Base-by-base conservation (phyloP, 2,329 filamentous ascomycete genomes). In the Pyricularia pennisetigena region DNA sequence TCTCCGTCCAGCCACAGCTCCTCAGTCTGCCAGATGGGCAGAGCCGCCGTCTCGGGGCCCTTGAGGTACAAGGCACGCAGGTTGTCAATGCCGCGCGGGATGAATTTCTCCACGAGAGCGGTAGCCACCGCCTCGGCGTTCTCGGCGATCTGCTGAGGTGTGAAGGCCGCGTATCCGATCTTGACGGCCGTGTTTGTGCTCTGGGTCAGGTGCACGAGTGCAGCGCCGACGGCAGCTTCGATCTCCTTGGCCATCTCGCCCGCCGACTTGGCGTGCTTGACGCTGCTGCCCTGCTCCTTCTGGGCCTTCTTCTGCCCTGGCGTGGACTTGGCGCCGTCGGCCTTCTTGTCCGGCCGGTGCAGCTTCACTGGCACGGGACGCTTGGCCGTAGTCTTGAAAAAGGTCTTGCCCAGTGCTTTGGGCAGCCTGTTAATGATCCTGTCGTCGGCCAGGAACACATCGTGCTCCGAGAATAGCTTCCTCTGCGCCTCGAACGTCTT, bases 11-110 rank as follows among this genome's bases (percentile, higher is more conserved):
- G 79, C 93, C 95, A 99, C 71, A 99, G 83, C 83, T 97, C 93
- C 73, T 93, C 90, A 4, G 94, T 91, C 76, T 97, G 82, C 92
- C 93, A 99, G 76, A 99, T 89, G n/a, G 95, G 95, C 75, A 99
- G 84, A 9, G 94, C 91, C 70, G 89, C 90, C 4, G 94, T 97
- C 75, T 92, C 88, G 30, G 92, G 90, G 3, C 93, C 92, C 85
- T 98, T 99, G 82, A 99, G 85, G 78, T 97, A 93, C 70, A 99
- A 82, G 71, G 87, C 87, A 78, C 90, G 89, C 71, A 98, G 85
- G 77, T 94, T 95, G 74, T 87, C 87, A 93, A 94, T 97, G 74
- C 93, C 90, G 77, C 94, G 89, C 23, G 93, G 88, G 64, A 97
- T 88, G 76, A 90, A 91, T 78, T 91, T 93, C 70, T 91, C 88